phyloP scores from a whole-genome alignment of 176 grass and related monocot genomes.

The Alopecurus myosuroides region DNA sequence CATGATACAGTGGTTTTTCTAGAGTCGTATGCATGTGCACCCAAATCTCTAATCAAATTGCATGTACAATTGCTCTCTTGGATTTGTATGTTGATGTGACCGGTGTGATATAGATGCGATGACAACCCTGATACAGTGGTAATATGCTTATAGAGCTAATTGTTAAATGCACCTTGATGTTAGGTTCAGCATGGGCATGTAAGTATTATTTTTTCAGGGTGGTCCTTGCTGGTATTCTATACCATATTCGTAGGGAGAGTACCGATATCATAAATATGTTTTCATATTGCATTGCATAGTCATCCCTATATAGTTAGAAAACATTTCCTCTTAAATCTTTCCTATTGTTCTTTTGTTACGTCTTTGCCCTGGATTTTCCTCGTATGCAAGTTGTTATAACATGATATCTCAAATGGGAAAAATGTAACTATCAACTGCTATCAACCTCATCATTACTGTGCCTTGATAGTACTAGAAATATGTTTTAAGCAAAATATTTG shows the following conservation, averaged over 20 bases:
- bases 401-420: not conserved
- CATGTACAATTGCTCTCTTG: conserved; percentile 23
- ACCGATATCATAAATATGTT: not conserved
- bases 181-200: not conserved
- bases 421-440: too few relatives aligned
- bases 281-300: not conserved
- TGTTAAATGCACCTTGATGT: not conserved
- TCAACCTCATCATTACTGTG: not conserved
- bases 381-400: not conserved
- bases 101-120: conserved; percentile 13
- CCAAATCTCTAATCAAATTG: conserved; percentile 22
- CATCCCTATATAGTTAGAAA: not conserved
- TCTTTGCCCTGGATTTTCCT: not conserved
- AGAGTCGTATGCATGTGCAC: conserved; percentile 18
- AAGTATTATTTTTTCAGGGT: not conserved
- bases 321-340: too few relatives aligned
- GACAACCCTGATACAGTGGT: conserved; percentile 3
- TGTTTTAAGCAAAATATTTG: not conserved
- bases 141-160: not conserved
- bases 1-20: conserved; percentile 18
- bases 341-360: not conserved
- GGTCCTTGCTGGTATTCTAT: not conserved
- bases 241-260: not conserved
- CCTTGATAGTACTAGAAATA: not conserved
- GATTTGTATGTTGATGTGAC: conserved; percentile 1